Conservation (phyloP, 495 filamentous ascomycete species). For the Trichocladium uniseriatum region DNA sequence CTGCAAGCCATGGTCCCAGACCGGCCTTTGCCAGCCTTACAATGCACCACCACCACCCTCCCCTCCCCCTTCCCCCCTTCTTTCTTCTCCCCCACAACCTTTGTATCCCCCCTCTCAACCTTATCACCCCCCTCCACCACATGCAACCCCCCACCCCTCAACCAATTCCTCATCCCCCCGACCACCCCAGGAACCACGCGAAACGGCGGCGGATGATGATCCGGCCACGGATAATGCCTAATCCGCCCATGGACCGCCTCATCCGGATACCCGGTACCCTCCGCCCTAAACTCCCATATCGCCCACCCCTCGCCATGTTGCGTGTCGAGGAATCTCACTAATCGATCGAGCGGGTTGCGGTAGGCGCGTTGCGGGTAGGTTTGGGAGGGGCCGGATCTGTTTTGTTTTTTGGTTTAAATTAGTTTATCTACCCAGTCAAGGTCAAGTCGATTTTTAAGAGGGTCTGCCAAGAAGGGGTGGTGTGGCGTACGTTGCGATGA, state of each 20-base stretch:
- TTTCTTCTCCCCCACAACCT: not conserved
- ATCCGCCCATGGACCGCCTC: conserved; percentile 74
- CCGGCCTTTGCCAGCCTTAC: conserved; percentile 92
- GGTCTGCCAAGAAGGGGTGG: too few species aligned
- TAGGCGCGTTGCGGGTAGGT: conserved; percentile 87
- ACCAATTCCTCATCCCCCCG: conserved; percentile 82
- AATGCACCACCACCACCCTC: conserved; percentile 84
- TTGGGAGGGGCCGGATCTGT: conserved; percentile 70
- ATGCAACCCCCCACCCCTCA: conserved; percentile 44
- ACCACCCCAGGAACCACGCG: conserved; percentile 77
- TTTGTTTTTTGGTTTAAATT: too few species aligned
- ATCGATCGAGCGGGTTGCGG: conserved; percentile 77
- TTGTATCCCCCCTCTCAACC: not conserved
- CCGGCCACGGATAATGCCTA: conserved; percentile 88
- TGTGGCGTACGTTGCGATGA: conserved; percentile 48
- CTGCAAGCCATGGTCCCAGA: conserved; percentile 81
- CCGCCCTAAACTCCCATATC: conserved; percentile 95
- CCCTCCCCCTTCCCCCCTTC: conserved; percentile 20
- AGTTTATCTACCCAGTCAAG: too few species aligned
- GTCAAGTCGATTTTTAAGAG: too few species aligned
- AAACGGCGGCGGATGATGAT: conserved; percentile 96
- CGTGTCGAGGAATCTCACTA: conserved; percentile 76
- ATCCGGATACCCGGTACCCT: conserved; percentile 92
- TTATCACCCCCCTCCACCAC: not conserved
- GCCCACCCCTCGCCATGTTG: conserved; percentile 78